Evolutionary conservation across 1,284 basidiomycete genomes (phyloP).

Genomic region (Malassezia nana): DNA sequence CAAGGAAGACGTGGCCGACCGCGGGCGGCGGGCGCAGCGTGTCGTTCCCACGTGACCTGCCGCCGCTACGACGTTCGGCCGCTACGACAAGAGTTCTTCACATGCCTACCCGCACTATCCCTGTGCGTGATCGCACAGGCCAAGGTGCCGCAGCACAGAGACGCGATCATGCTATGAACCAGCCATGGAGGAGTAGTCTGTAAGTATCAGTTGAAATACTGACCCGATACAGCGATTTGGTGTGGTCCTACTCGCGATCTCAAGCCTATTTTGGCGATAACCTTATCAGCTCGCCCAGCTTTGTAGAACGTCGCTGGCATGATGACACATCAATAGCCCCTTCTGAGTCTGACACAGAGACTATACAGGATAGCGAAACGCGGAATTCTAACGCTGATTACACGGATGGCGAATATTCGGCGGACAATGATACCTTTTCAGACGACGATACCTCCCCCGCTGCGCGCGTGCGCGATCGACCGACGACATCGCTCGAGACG

Average conservation of each 20-base stretch:
- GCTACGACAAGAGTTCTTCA: neutral
- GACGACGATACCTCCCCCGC: neutral
- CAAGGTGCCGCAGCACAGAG: neutral
- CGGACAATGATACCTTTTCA: neutral
- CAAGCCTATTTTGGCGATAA: constrained; percentile 48
- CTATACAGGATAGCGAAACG: constrained; percentile 22
- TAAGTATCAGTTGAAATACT: neutral
- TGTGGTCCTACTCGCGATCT: constrained; percentile 47
- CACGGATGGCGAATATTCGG: constrained; percentile 16
- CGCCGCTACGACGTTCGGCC: neutral
- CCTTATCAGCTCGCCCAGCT: constrained; percentile 43
- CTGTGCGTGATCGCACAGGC: constrained; percentile 6
- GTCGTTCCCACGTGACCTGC: neutral
- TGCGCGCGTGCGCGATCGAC: constrained; percentile 14
- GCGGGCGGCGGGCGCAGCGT: neutral
- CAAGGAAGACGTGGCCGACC: neutral
- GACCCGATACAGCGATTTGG: constrained; percentile 26
- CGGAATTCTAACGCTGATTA: constrained; percentile 20
- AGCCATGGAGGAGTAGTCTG: constrained; percentile 34
- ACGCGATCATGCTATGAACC: constrained; percentile 11
- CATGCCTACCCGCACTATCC: constrained; percentile 16
- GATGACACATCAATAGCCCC: constrained; percentile 16
- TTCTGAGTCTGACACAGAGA: constrained; percentile 17
- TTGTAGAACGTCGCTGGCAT: constrained; percentile 41
- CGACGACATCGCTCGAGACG: neutral